Evolutionary conservation across 108 stramenopile species (phyloP).

Genomic region (Parietichytrium sp.): DNA sequence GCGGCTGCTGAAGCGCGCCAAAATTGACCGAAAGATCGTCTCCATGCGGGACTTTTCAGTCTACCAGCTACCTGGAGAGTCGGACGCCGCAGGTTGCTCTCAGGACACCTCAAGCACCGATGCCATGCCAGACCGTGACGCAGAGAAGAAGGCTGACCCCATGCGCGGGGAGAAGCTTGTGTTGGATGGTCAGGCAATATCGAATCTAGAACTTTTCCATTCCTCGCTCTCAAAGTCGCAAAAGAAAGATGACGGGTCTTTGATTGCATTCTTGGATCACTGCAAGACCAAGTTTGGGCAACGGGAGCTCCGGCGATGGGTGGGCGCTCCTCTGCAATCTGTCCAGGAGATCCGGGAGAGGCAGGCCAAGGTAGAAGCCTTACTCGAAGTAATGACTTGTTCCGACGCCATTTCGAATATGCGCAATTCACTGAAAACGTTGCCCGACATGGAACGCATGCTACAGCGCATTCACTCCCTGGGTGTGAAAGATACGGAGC

Average conservation of each 20-base stretch:
- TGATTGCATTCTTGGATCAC: constrained; percentile 84
- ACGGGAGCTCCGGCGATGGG: constrained; percentile 88
- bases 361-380: constrained; percentile 86
- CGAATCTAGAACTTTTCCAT: constrained; percentile 91
- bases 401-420: constrained; percentile 75
- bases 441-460: constrained; percentile 91
- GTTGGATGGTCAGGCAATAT: constrained; percentile 88
- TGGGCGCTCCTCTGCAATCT: constrained; percentile 83
- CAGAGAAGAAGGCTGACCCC: not conserved
- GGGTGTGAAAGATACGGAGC: constrained; percentile 62
- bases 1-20: constrained; percentile 27
- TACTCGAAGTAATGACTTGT: constrained; percentile 56
- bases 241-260: constrained; percentile 70
- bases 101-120: not conserved
- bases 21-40: constrained; percentile 42
- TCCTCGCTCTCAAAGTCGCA: constrained; percentile 54
- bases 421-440: constrained; percentile 60
- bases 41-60: constrained; percentile 8
- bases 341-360: constrained; percentile 82
- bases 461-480: constrained; percentile 86
- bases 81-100: no score
- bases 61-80: constrained; percentile 36
- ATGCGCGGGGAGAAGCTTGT: constrained; percentile 68
- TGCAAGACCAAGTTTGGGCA: constrained; percentile 87
- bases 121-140: not conserved